Conservation (phyloP, 2,329 filamentous ascomycete genomes). For the Penicillium frequentans region DNA sequence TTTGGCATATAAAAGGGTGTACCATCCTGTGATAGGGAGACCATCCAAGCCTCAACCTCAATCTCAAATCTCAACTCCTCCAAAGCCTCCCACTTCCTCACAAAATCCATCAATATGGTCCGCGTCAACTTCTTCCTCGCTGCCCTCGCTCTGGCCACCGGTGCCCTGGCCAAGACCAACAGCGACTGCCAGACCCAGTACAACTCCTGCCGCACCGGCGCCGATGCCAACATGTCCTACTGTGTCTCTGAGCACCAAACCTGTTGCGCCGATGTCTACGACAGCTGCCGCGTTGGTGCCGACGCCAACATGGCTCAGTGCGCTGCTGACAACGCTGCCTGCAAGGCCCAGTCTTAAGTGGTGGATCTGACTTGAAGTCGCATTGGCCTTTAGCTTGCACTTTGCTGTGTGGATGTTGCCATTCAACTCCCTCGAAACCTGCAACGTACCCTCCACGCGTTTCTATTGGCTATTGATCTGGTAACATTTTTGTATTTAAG, state of each 20-base stretch:
- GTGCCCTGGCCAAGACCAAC: slow-evolving; percentile 9
- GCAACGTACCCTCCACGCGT: neutral
- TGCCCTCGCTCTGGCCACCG: slow-evolving; percentile 1
- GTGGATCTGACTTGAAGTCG: neutral
- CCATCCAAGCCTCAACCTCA: neutral
- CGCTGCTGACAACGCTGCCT: slow-evolving; percentile 8
- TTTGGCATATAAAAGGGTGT: neutral
- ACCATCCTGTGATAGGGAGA: neutral
- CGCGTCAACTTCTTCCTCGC: slow-evolving; percentile 7
- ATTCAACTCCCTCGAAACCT: neutral
- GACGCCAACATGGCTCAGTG: slow-evolving; percentile 11
- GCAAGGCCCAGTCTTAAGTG: slow-evolving; percentile 5
- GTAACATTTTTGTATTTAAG: too few relatives aligned
- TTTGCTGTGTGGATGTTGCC: neutral
- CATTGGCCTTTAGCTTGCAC: neutral
- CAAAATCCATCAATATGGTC: slow-evolving; percentile 8
- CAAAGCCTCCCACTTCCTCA: neutral
- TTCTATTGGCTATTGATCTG: neutral
- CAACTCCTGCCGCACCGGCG: slow-evolving; percentile 4
- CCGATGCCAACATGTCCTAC: slow-evolving; percentile 7
- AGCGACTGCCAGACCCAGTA: slow-evolving; percentile 9
- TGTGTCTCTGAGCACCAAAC: slow-evolving; percentile 6
- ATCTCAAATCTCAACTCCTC: neutral
- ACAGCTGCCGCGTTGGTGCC: slow-evolving; percentile 6
- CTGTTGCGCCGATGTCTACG: slow-evolving; percentile 6